Evolutionary conservation across 306 rosid species (phyloP).

Genomic region (Citrullus mucosospermus): DNA sequence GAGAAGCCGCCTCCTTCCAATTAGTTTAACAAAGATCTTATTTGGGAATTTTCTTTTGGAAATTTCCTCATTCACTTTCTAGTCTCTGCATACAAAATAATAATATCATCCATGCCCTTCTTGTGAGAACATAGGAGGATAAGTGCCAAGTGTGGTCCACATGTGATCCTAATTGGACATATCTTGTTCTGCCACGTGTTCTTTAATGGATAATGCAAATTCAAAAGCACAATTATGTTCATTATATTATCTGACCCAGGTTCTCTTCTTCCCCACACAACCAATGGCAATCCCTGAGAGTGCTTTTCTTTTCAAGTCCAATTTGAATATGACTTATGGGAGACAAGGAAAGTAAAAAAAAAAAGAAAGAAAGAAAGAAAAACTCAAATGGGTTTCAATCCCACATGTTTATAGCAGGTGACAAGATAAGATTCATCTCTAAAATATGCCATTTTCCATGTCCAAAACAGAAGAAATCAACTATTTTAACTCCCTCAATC

Average conservation of each 20-base stretch:
- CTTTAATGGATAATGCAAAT: slow-evolving; percentile 6
- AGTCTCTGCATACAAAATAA: background rate
- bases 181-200: slow-evolving; percentile 8
- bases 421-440: slow-evolving; percentile 11
- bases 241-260: slow-evolving; percentile 6
- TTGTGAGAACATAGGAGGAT: slow-evolving; percentile 9
- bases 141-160: slow-evolving; percentile 27
- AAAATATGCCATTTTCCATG: slow-evolving; percentile 3
- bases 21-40: slow-evolving; percentile 1
- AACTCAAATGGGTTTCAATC: slow-evolving; percentile 9
- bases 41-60: slow-evolving; percentile 6
- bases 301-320: background rate
- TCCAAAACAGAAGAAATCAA: background rate
- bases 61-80: slow-evolving; percentile 9
- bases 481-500: background rate
- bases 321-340: background rate
- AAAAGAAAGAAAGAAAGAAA: background rate
- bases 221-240: background rate
- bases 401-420: background rate
- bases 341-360: background rate
- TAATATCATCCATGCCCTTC: slow-evolving; percentile 4
- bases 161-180: slow-evolving; percentile 6
- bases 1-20: background rate
- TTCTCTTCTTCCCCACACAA: background rate
- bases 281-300: slow-evolving; percentile 3